phyloP scores from a whole-genome alignment of 768 basidiomycete genomes.

The Coprinopsis marcescibilis region DNA sequence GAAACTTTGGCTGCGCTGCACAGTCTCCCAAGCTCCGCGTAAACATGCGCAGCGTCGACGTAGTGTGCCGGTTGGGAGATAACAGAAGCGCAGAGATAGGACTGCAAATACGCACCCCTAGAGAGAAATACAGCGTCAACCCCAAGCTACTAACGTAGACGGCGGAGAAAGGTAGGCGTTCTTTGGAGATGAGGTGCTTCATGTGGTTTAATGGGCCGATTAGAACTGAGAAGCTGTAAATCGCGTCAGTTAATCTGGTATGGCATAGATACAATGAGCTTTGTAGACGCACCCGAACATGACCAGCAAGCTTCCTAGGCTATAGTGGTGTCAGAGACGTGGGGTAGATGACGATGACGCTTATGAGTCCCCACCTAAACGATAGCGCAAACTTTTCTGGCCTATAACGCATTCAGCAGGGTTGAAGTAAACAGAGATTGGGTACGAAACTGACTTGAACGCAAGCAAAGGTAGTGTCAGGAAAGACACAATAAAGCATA shows the following conservation, averaged over 20 bases:
- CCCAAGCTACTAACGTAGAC: constrained; percentile 81
- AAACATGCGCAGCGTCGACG: no score
- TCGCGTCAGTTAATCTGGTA: constrained; percentile 2
- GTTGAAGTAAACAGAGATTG: constrained; percentile 8
- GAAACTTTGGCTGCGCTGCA: no score
- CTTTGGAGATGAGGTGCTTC: constrained; percentile 79
- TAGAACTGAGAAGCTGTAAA: constrained; percentile 68
- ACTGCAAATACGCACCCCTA: constrained; percentile 57
- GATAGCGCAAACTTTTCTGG: constrained; percentile 90
- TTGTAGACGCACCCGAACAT: constrained; percentile 91
- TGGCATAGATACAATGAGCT: no score
- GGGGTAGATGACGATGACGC: no score
- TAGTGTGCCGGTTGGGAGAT: no score
- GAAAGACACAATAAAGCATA: constrained; percentile 92
- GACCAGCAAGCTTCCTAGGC: constrained; percentile 85
- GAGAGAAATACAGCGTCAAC: constrained; percentile 86
- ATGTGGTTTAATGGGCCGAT: constrained; percentile 89
- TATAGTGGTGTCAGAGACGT: constrained; percentile 4
- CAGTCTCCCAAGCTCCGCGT: no score
- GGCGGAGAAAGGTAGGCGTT: constrained; percentile 77
- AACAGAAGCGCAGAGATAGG: no score
- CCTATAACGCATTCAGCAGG: constrained; percentile 32
- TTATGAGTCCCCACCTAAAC: constrained; percentile 66
- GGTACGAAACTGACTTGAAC: constrained; percentile 26
- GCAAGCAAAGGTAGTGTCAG: constrained; percentile 61